Percentiles rank a stretch among this genome's conserved stretches.
phyloP scores from a whole-genome alignment of 441 rosid genomes.

The Gossypium aridum region DNA sequence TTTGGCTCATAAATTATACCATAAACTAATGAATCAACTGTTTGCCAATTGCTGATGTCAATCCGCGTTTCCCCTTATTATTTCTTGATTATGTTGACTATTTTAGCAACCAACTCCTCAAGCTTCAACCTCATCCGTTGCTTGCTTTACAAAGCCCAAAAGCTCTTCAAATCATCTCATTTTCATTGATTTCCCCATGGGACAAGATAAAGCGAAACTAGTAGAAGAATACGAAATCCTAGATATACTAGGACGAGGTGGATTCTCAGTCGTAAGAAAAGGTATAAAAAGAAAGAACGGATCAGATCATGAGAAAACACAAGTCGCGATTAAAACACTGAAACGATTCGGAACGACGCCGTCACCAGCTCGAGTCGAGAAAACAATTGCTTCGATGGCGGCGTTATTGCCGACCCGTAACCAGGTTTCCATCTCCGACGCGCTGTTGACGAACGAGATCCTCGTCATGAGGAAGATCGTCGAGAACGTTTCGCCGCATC shows the following conservation, averaged over 20 bases:
- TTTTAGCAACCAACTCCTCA: slow-evolving; percentile 7
- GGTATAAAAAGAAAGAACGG: slow-evolving; percentile 32
- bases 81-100: not conserved
- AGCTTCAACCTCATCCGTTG: not conserved
- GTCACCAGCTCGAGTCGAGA: slow-evolving; percentile 10
- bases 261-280: slow-evolving; percentile 65
- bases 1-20: slow-evolving; percentile 20
- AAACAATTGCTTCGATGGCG: slow-evolving; percentile 15
- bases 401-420: slow-evolving; percentile 31
- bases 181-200: slow-evolving; percentile 28
- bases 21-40: slow-evolving; percentile 24
- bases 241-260: slow-evolving; percentile 57
- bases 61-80: slow-evolving; percentile 22
- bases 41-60: slow-evolving; percentile 28
- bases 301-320: slow-evolving; percentile 7
- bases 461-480: slow-evolving; percentile 63
- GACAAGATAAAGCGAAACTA: slow-evolving; percentile 42
- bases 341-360: slow-evolving; percentile 34
- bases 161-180: not conserved
- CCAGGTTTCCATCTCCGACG: slow-evolving; percentile 54
- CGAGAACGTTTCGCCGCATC: slow-evolving; percentile 63
- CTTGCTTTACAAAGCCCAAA: not conserved
- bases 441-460: slow-evolving; percentile 64
- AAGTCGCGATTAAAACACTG: slow-evolving; percentile 56
- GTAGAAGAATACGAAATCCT: slow-evolving; percentile 49